Percentiles rank a stretch among this genome's conserved stretches.
phyloP scores from a whole-genome alignment of 2,329 filamentous ascomycete genomes.

The Hypoxylon sp. region DNA sequence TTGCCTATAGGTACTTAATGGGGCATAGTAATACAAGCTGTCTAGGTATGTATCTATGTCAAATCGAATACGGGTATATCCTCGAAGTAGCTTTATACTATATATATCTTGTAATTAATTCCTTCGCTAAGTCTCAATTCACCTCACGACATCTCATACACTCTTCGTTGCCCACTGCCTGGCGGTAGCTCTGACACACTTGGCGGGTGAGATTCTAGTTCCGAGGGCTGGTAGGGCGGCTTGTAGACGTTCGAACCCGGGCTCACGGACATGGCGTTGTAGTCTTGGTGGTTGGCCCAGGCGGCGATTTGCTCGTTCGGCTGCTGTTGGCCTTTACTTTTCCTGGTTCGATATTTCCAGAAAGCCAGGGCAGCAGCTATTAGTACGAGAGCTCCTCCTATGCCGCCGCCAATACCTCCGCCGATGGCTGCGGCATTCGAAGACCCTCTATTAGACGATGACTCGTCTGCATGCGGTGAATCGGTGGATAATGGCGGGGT shows the following conservation, averaged over 20 bases:
- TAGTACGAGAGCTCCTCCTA: constrained; percentile 29
- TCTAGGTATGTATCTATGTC: constrained; percentile 1
- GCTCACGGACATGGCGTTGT: constrained; percentile 11
- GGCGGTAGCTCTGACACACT: constrained; percentile 14
- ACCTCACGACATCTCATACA: constrained; percentile 17
- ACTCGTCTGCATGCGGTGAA: neutral
- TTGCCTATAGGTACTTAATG: neutral
- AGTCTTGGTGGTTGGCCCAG: constrained; percentile 11
- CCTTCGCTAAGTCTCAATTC: neutral
- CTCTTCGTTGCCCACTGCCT: neutral
- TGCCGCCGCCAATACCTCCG: constrained; percentile 35
- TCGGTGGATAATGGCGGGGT: constrained; percentile 5
- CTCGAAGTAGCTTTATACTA: neutral
- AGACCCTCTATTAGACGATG: constrained; percentile 4
- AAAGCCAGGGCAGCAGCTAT: constrained; percentile 18
- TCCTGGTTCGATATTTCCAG: constrained; percentile 21
- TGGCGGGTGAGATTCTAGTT: neutral
- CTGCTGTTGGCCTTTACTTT: neutral
- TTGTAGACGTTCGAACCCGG: constrained; percentile 8
- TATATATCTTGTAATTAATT: neutral
- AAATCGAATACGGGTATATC: constrained; percentile 14
- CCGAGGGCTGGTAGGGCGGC: constrained; percentile 3
- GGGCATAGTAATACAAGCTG: constrained; percentile 12
- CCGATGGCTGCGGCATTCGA: constrained; percentile 28
- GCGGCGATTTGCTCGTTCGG: neutral